These are phyloP conservation scores for Saccharum hybrid DNA, from an alignment of 202 grass and related monocot species.

Conservation along the genomic window DNA sequence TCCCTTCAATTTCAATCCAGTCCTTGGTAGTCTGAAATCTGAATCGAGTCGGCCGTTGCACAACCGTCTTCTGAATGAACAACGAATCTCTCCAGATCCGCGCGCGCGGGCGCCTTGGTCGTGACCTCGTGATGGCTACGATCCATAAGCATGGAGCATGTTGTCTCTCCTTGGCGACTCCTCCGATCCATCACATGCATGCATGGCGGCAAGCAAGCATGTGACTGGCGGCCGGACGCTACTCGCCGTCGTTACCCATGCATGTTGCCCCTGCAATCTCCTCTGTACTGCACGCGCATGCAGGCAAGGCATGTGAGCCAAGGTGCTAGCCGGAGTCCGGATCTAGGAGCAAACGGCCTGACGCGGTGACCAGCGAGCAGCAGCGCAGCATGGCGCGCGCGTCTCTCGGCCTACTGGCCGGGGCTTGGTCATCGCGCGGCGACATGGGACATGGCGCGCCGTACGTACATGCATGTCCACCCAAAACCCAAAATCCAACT, in stretches of 20 bases:
- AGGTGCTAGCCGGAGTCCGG: background rate
- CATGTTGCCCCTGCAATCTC: background rate
- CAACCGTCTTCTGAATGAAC: too few species aligned
- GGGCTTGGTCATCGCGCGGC: background rate
- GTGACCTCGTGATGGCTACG: too few species aligned
- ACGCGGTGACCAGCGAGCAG: background rate
- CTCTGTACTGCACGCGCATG: background rate
- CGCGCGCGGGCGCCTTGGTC: too few species aligned
- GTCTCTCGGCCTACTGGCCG: background rate
- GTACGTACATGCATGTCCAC: background rate
- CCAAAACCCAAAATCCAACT: too few species aligned
- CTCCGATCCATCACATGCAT: background rate
- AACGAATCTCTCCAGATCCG: too few species aligned
- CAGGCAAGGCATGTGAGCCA: background rate
- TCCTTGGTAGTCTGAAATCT: too few species aligned
- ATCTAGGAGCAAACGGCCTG: background rate
- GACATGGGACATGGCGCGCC: background rate
- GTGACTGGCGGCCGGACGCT: slow-evolving; percentile 12
- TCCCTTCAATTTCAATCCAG: too few species aligned
- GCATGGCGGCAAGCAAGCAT: background rate
- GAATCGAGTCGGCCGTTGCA: too few species aligned
- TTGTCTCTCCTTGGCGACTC: background rate
- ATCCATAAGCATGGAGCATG: too few species aligned
- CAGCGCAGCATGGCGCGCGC: background rate
- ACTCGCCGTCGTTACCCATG: slow-evolving; percentile 25